Conservation (phyloP, 257 asterid species). For the Gentiana macrophylla region DNA sequence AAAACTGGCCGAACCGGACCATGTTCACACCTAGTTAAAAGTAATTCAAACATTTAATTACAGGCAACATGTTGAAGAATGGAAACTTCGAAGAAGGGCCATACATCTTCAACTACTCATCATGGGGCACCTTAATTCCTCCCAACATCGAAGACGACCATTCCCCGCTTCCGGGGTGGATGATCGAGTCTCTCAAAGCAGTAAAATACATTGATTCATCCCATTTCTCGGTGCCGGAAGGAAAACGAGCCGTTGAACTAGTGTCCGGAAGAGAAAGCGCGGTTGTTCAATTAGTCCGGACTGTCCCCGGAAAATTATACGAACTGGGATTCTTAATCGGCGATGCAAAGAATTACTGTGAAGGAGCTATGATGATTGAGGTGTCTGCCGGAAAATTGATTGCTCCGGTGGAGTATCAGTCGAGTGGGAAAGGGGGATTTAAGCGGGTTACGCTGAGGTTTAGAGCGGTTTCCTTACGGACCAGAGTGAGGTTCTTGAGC, state of each 20-base stretch:
- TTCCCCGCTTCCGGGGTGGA: conserved; percentile 91
- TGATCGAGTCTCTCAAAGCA: conserved; percentile 69
- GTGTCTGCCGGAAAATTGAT: conserved; percentile 33
- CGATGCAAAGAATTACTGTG: conserved; percentile 53
- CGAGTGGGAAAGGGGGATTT: conserved; percentile 60
- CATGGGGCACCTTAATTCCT: conserved; percentile 60
- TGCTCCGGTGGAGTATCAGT: conserved; percentile 38
- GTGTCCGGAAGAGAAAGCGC: conserved; percentile 76
- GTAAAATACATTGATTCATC: conserved; percentile 66
- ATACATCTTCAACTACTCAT: conserved; percentile 51
- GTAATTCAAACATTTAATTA: not conserved
- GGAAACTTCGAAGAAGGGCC: conserved; percentile 90
- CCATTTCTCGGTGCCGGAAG: conserved; percentile 58
- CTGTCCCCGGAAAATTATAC: conserved; percentile 27
- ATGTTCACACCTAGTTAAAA: no score
- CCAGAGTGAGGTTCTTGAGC: conserved; percentile 65
- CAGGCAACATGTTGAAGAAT: conserved; percentile 72
- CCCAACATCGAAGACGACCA: conserved; percentile 73
- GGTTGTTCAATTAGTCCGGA: conserved; percentile 38
- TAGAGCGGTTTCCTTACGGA: conserved; percentile 23
- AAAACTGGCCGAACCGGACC: no score
- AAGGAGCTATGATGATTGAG: conserved; percentile 72
- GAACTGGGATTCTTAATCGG: conserved; percentile 46
- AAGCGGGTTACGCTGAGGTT: conserved; percentile 40
- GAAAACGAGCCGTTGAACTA: conserved; percentile 54